phyloP scores from a whole-genome alignment of 2,329 filamentous ascomycete species.

The Colletotrichum sp. region DNA sequence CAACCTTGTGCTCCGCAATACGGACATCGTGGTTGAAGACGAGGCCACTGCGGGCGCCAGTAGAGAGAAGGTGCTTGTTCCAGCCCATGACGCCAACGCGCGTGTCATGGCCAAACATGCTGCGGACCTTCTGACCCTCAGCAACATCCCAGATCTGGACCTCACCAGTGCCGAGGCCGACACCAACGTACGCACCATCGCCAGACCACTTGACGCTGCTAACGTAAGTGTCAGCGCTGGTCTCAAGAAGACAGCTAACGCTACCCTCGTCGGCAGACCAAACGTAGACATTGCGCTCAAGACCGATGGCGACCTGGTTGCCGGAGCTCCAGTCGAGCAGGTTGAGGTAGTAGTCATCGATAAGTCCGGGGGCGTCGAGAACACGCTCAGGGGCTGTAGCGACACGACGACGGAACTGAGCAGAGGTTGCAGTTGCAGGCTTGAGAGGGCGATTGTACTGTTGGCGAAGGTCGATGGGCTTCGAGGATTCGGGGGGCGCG shows the following conservation, averaged over 20 bases:
- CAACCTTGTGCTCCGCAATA: slow-evolving; percentile 96
- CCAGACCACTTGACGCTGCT: slow-evolving; percentile 99
- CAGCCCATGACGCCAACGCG: slow-evolving; percentile 98
- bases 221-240: slow-evolving; percentile 88
- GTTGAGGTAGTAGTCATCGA: slow-evolving; percentile 99
- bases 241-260: slow-evolving; percentile 89
- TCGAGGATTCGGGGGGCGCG: slow-evolving; percentile 95
- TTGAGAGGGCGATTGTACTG: slow-evolving; percentile 98
- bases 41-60: slow-evolving; percentile 90
- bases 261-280: slow-evolving; percentile 96
- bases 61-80: slow-evolving; percentile 98
- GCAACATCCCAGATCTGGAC: slow-evolving; percentile 99
- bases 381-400: slow-evolving; percentile 95
- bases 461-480: slow-evolving; percentile 94
- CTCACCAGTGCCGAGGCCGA: slow-evolving; percentile 93
- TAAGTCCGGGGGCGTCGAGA: slow-evolving; percentile 91
- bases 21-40: slow-evolving; percentile 99
- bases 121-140: slow-evolving; percentile 92
- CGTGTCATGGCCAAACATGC: slow-evolving; percentile 97
- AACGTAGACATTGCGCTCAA: slow-evolving; percentile 96
- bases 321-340: slow-evolving; percentile 97
- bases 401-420: slow-evolving; percentile 89
- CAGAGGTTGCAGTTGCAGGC: slow-evolving; percentile 72
- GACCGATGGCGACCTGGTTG: slow-evolving; percentile 97
- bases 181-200: slow-evolving; percentile 94